Base-by-base conservation (phyloP, 83 land plant genomes). In the Picea mariana region DNA sequence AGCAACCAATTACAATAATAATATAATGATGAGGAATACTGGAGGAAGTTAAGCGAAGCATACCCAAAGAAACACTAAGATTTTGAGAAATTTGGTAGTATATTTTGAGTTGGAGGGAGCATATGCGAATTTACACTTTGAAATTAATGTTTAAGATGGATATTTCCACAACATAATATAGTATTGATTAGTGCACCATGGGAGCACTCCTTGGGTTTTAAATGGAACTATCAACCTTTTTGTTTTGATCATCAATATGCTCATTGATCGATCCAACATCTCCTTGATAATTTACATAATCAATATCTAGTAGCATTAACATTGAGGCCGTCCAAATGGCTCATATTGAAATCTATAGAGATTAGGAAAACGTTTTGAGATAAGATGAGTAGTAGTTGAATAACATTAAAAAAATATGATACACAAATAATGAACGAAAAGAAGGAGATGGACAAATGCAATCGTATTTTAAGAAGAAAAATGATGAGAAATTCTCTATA, bases 261-360 rank as follows among this genome's bases (percentile, higher is more conserved):
- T 24, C n/a, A 42, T 73, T 17, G 9, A 21, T 44, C n/a, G 8
- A 38, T 16, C 20, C 77, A 17, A 8, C 3, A 73, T 8, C 52
- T 73, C 47, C n/a, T n/a, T n/a, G 5, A 47, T 58, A 20, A 73
- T 38, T 40, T 44, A 18, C 66, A 18, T 2, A 52, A 11, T 52
- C 58, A 52, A 9, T 9, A 12, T 34, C 40, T 17, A 47, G 75
- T 21, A 34, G 75, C 23, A 73, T 42, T 44, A 52, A 52, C 77
- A n/a, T 11, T 44, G 77, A 58, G 23, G 58, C 77, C 44, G 55
- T 73, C 77, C 77, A 73, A 44, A 58, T 73, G 40, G 24, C 77
- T 73, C 13, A 73, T 9, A 73, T n/a, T 5, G 58, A 52, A 44
- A 8, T 44, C 5, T 73, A 44, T 73, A 73, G 55, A 73, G 16